phyloP scores from a whole-genome alignment of 371 early-diverging fungal species.

The Apophysomyces ossiformis region DNA sequence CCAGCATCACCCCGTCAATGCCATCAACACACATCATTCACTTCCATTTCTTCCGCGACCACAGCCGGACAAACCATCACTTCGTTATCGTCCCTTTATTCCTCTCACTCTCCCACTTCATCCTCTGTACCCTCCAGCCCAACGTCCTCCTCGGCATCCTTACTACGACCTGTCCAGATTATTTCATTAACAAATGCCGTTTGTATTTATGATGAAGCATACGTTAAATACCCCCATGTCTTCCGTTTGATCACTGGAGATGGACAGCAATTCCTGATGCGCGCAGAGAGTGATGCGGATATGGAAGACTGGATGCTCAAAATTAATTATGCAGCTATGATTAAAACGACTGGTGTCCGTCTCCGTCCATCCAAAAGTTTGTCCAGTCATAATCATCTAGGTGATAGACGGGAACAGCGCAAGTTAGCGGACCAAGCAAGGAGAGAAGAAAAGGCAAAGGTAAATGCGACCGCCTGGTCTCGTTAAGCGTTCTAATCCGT shows the following conservation, averaged over 20 bases:
- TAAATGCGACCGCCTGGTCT: not conserved
- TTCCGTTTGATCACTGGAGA: slow-evolving; percentile 74
- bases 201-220: slow-evolving; percentile 71
- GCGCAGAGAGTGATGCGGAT: slow-evolving; percentile 66
- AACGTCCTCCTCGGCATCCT: slow-evolving; percentile 8
- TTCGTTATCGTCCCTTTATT: slow-evolving; percentile 25
- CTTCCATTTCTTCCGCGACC: slow-evolving; percentile 19
- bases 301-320: slow-evolving; percentile 85
- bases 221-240: slow-evolving; percentile 77
- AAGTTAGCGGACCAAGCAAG: slow-evolving; percentile 26
- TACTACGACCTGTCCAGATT: slow-evolving; percentile 54
- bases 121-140: slow-evolving; percentile 16
- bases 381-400: slow-evolving; percentile 7
- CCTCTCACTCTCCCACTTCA: slow-evolving; percentile 18
- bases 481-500: not conserved
- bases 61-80: slow-evolving; percentile 12
- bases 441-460: slow-evolving; percentile 28
- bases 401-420: slow-evolving; percentile 28
- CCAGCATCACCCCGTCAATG: not conserved
- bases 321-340: slow-evolving; percentile 80
- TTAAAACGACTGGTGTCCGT: slow-evolving; percentile 69
- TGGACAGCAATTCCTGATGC: slow-evolving; percentile 73
- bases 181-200: slow-evolving; percentile 71
- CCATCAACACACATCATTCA: slow-evolving; percentile 2
- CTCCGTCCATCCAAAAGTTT: slow-evolving; percentile 40